Conservation (phyloP, 345 rosid species). For the Euclidium syriacum region DNA sequence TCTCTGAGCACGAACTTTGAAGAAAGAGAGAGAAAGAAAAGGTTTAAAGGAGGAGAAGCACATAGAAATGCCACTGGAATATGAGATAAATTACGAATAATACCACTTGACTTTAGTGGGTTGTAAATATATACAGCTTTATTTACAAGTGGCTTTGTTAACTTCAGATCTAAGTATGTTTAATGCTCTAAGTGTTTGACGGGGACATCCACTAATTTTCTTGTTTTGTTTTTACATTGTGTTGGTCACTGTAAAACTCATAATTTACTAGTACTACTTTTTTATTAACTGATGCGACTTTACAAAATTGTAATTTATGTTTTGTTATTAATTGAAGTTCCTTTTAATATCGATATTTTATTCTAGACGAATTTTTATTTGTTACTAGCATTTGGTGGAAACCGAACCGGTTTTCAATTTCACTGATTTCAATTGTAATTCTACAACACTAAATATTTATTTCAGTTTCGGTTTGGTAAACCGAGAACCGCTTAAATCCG, state of each 20-base stretch:
- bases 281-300: too few species aligned
- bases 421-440: too few species aligned
- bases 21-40: slow-evolving; percentile 6
- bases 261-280: too few species aligned
- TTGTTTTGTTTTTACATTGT: not conserved
- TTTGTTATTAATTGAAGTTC: not conserved
- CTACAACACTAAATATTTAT: too few species aligned
- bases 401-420: too few species aligned
- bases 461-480: too few species aligned
- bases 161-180: slow-evolving; percentile 28
- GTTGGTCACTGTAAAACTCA: too few species aligned
- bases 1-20: slow-evolving; percentile 10
- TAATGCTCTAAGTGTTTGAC: slow-evolving; percentile 24
- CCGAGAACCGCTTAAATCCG: too few species aligned
- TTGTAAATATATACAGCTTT: slow-evolving; percentile 4
- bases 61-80: slow-evolving; percentile 24
- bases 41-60: slow-evolving; percentile 12
- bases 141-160: slow-evolving; percentile 19
- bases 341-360: not conserved
- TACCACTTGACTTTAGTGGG: slow-evolving; percentile 34
- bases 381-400: too few species aligned
- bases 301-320: not conserved
- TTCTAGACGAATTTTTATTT: not conserved
- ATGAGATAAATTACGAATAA: not conserved
- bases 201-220: slow-evolving; percentile 5